These are phyloP conservation scores for Paulinella micropora DNA, from an alignment of 78 protist species.

Conservation along the genomic window DNA sequence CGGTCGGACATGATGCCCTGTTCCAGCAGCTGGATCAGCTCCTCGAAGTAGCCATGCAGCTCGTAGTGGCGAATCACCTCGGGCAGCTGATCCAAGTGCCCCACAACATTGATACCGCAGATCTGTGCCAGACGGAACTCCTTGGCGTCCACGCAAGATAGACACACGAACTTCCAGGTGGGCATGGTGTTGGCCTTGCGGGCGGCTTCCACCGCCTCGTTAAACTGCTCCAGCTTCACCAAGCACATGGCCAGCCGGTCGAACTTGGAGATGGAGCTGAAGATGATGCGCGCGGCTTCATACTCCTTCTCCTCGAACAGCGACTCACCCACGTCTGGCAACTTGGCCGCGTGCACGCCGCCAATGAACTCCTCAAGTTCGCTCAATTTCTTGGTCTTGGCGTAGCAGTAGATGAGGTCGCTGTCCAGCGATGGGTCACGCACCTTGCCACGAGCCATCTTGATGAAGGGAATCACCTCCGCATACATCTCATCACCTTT, in stretches of 20 bases:
- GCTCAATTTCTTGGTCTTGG: constrained; percentile 56
- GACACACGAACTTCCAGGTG: constrained; percentile 91
- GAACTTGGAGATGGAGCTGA: constrained; percentile 70
- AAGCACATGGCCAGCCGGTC: constrained; percentile 79
- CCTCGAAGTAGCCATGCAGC: constrained; percentile 31
- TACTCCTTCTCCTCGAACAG: constrained; percentile 79
- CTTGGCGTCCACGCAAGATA: constrained; percentile 82
- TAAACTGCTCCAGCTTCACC: constrained; percentile 54
- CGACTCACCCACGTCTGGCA: constrained; percentile 76
- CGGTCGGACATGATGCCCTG: constrained; percentile 74
- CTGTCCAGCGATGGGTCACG: constrained; percentile 86
- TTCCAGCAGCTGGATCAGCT: constrained; percentile 24
- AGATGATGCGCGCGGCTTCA: constrained; percentile 88
- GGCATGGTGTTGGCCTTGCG: constrained; percentile 82
- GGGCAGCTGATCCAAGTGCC: constrained; percentile 85
- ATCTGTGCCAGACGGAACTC: constrained; percentile 94
- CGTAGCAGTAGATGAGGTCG: constrained; percentile 79
- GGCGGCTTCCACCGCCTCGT: constrained; percentile 95
- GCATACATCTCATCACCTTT: constrained; percentile 36
- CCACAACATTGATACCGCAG: constrained; percentile 84
- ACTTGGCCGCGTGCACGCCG: constrained; percentile 56
- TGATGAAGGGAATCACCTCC: constrained; percentile 65
- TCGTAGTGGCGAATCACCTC: constrained; percentile 66
- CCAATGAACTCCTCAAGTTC: constrained; percentile 94
- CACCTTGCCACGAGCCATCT: constrained; percentile 69